Evolutionary conservation across 2,329 filamentous ascomycete species (phyloP).

Genomic region (Aspergillus fructus): DNA sequence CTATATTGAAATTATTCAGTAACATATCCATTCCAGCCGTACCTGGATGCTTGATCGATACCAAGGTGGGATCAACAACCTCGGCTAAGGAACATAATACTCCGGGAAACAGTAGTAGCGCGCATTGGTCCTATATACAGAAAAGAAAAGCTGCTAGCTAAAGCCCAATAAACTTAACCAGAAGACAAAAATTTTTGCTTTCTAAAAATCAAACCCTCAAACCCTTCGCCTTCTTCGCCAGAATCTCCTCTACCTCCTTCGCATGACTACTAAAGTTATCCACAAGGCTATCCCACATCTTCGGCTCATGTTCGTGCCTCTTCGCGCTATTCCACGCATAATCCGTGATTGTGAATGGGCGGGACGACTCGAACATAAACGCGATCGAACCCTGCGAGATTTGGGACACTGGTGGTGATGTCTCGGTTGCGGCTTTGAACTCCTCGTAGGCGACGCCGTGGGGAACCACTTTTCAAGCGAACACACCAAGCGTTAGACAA

Average conservation of each 20-base stretch:
- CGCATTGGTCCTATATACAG: no score
- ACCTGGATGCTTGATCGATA: no score
- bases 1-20: no score
- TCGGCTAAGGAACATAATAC: no score
- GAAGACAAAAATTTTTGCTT: no score
- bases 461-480: slow-evolving; percentile 30
- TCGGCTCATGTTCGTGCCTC: slow-evolving; percentile 49
- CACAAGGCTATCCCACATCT: slow-evolving; percentile 56
- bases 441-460: slow-evolving; percentile 38
- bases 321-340: slow-evolving; percentile 38
- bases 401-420: slow-evolving; percentile 26
- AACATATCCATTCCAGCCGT: no score
- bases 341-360: slow-evolving; percentile 37
- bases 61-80: no score
- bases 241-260: slow-evolving; percentile 48
- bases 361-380: slow-evolving; percentile 37
- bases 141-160: no score
- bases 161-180: no score
- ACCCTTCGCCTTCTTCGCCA: slow-evolving; percentile 32
- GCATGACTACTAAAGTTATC: slow-evolving; percentile 52
- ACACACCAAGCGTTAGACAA: no score
- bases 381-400: slow-evolving; percentile 36
- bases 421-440: slow-evolving; percentile 31
- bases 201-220: slow-evolving; percentile 6
- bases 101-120: no score